Evolutionary conservation across 2,329 filamentous ascomycete species (phyloP), one percentile per base, ranked within the genome.

Genomic region (Ophiostoma piceae): DNA sequence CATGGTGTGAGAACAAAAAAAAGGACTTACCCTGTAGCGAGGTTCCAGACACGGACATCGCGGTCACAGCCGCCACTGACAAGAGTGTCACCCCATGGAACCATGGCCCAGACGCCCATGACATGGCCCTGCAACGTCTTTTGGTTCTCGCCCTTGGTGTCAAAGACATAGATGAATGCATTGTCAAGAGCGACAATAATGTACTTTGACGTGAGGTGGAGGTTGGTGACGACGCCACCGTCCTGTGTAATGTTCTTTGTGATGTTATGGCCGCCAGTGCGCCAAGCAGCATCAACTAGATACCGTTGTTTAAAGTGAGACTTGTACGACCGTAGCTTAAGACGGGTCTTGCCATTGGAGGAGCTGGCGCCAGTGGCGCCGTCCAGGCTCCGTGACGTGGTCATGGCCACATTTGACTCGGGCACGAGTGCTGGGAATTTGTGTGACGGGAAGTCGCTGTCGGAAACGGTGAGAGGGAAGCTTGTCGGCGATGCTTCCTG

Each of bases 81-180:
- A 72, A 99, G 84, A 68, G 92, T 90, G 78, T 99, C 94, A 71
- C 92, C 94, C 92, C 94, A 97, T 7, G 95, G 95, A 32, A 99
- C 93, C 94, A 99, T 98, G 67, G 95, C 95, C 95, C 95, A 99
- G 26, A 99, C 95, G 57, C 95, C 95, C 95, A 99, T 99, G 64
- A 98, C 92, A 81, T 99, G 95, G 12, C 95, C 95, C 77, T 95
- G 90, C 37, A 99, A 82, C 2, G 92, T 97, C 78, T 93, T 92
- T 75, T 96, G 89, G 73, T 92, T 88, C 74, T 93, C 89, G 43
- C 95, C 95, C 74, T 95, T 88, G 0, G 92, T 94, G 78, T 98
- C 92, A 77, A 98, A 99, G 35, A 99, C 94, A 79, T 99, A 95
- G 65, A 99, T 99, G 82, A 96, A 96, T 51, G 95, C 94, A 79